Base-by-base conservation (phyloP, 495 filamentous ascomycete genomes). In the Aspergillus cavernicola region DNA sequence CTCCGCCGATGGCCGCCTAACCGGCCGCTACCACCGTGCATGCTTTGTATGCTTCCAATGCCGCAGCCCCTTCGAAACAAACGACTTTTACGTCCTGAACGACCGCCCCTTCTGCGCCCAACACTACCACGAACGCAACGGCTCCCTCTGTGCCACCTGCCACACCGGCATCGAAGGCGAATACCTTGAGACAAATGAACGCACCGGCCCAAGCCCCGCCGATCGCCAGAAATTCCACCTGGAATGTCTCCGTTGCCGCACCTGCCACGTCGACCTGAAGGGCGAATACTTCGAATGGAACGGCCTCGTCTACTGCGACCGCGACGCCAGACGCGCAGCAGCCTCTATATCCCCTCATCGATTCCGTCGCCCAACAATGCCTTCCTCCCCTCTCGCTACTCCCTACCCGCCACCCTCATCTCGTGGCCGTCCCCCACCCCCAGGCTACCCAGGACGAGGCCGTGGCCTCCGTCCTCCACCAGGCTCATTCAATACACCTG, bases 1-100 rank as follows among this genome's bases (percentile, higher is more conserved):
- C 23, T 93, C 89, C 12, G 91, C 92, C 1, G 93, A 97, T 57
- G 95, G 95, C 18, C 87, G 92, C 38, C 78, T 98, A 4, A 95
- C 92, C 2, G 93, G 93, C 1, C 84, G 90, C 31, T 98, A 96
- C 62, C 93, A 98, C 68, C 91, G 92, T 59, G 78, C 84, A 12
- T 98, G 93, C 63, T 97, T 98, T 66, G 88, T 92, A 4, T 98
- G 93, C 75, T 82, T 81, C 3, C 89, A 87, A 6, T 98, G 93
- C 73, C 71, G 72, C 11, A 79, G 81, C 20, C 88, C 92, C 2
- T 98, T 98, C 62, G 75, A 83, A 39, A 92, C 92, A 0, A 79
- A 89, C 2, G 92, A 93, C 46, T 98, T 98, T 62, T 98, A 98
- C 69, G 91, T 98, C 32, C 72, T 89, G 31, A 73, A 88, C 57